phyloP scores from a whole-genome alignment of 2,329 filamentous ascomycete species.

The Dendrostoma leiphaemia region DNA sequence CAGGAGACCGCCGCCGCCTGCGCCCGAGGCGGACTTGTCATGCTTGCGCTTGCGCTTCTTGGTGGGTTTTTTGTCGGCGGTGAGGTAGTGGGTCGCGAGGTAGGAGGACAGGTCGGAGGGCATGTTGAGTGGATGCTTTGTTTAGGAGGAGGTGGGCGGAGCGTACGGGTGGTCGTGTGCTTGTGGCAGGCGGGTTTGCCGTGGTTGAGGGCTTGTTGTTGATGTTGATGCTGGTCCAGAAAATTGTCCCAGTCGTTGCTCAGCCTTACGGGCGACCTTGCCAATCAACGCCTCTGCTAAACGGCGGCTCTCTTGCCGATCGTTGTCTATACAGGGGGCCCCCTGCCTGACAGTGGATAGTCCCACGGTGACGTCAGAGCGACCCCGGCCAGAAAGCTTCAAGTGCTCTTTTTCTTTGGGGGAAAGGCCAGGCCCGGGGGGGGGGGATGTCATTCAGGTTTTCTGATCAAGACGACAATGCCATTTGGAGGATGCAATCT shows the following conservation, averaged over 20 bases:
- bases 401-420: too few relatives aligned
- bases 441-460: neutral
- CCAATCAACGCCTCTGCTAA: neutral
- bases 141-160: neutral
- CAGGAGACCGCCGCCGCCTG: constrained; percentile 44
- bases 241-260: neutral
- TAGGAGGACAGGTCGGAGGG: constrained; percentile 72
- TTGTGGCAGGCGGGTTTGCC: neutral
- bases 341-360: neutral
- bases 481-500: too few relatives aligned
- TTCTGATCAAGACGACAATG: too few relatives aligned
- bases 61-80: constrained; percentile 49
- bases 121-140: constrained; percentile 34
- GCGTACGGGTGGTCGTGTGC: constrained; percentile 3
- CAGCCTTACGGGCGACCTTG: constrained; percentile 6
- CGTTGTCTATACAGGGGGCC: neutral
- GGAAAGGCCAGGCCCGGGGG: too few relatives aligned
- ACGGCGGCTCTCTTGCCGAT: neutral
- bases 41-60: constrained; percentile 67
- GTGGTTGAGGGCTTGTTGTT: neutral
- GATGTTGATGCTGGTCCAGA: neutral
- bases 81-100: constrained; percentile 88
- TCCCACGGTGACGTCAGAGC: neutral
- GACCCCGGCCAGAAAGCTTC: too few relatives aligned
- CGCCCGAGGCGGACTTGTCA: constrained; percentile 28